These are phyloP conservation scores for Smittium mucronatum DNA, from an alignment of 371 early-diverging fungal species.

Conservation along the genomic window DNA sequence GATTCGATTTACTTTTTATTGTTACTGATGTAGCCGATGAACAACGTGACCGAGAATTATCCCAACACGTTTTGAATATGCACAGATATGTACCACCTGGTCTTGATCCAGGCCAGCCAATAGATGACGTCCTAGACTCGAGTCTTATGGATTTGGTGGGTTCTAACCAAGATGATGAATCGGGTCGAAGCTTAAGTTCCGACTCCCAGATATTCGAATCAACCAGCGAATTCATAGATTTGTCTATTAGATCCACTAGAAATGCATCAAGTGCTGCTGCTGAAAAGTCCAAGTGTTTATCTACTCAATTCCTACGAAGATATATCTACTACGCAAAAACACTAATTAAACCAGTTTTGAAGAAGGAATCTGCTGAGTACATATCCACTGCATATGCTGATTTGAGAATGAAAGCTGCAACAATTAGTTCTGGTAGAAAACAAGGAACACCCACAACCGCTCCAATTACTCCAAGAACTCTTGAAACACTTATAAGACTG, in stretches of 20 bases:
- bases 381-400: conserved; percentile 70
- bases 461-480: conserved; percentile 95
- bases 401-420: conserved; percentile 38
- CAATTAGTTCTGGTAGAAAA: conserved; percentile 35
- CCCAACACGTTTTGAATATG: conserved; percentile 83
- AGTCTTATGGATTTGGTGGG: conserved; percentile 17
- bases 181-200: conserved; percentile 15
- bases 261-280: conserved; percentile 15
- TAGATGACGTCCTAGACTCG: conserved; percentile 20
- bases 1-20: conserved; percentile 98
- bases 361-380: conserved; percentile 57
- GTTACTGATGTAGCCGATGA: conserved; percentile 84
- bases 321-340: conserved; percentile 75
- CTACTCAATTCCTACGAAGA: conserved; percentile 64
- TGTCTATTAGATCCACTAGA: conserved; percentile 38
- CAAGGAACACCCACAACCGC: conserved; percentile 24
- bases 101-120: conserved; percentile 60
- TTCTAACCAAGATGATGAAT: conserved; percentile 12
- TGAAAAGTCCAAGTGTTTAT: conserved; percentile 41
- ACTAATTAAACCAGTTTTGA: conserved; percentile 53
- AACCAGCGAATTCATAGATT: conserved; percentile 58
- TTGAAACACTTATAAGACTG: conserved; percentile 98
- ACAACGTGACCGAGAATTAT: conserved; percentile 69
- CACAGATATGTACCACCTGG: conserved; percentile 83
- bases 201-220: conserved; percentile 71